These are phyloP conservation scores for Pseudogymnoascus sp. DNA, from an alignment of 2,329 filamentous ascomycete species.

Conservation along the genomic window DNA sequence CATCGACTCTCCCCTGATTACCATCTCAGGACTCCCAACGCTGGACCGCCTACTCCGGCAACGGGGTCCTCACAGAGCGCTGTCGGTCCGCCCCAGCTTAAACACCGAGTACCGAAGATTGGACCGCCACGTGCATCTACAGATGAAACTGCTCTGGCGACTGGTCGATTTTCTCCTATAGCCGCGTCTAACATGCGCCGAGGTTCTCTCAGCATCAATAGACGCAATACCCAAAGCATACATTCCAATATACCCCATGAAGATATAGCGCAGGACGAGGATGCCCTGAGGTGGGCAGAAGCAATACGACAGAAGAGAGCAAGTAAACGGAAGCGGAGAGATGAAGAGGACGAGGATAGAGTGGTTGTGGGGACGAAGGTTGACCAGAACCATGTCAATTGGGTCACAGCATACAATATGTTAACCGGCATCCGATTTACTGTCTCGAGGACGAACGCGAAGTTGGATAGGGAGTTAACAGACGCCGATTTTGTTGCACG, in stretches of 20 bases:
- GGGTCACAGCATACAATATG: conserved; percentile 99
- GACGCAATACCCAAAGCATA: conserved; percentile 75
- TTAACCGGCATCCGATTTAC: conserved; percentile 96
- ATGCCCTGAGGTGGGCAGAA: conserved; percentile 86
- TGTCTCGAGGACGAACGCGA: conserved; percentile 92
- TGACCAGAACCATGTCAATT: conserved; percentile 94
- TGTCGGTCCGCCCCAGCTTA: conserved; percentile 48
- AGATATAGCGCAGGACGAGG: conserved; percentile 78
- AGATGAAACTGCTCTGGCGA: conserved; percentile 60
- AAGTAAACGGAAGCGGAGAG: conserved; percentile 73
- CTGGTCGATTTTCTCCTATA: conserved; percentile 71
- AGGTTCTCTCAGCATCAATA: conserved; percentile 73
- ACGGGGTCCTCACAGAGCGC: background rate
- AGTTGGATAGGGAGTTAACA: conserved; percentile 83
- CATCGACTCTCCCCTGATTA: conserved; percentile 55
- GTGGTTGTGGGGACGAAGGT: conserved; percentile 96
- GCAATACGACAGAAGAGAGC: conserved; percentile 86
- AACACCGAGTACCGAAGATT: conserved; percentile 75
- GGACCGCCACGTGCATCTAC: conserved; percentile 61
- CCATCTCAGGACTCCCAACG: conserved; percentile 35
- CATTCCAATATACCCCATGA: conserved; percentile 79
- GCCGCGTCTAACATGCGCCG: conserved; percentile 53
- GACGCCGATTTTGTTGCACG: conserved; percentile 88
- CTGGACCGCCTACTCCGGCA: conserved; percentile 28
- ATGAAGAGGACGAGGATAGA: conserved; percentile 85